Evolutionary conservation across 2,329 filamentous ascomycete species (phyloP).

Genomic region (Paraphoma sp.): DNA sequence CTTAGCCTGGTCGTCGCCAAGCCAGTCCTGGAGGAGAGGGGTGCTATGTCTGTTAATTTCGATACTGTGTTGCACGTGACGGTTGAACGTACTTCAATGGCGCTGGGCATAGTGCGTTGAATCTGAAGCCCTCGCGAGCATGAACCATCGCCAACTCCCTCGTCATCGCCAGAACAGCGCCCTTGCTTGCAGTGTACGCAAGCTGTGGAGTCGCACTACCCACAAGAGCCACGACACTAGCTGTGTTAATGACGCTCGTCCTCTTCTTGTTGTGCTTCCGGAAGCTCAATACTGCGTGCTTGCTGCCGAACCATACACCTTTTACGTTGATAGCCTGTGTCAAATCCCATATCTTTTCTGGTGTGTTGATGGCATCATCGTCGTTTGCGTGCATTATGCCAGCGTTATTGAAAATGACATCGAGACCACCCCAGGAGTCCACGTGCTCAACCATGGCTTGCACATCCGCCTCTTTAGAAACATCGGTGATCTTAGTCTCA

Average conservation of each 20-base stretch:
- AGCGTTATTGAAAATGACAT: slow-evolving; percentile 97
- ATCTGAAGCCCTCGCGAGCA: slow-evolving; percentile 85
- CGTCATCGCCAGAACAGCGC: slow-evolving; percentile 87
- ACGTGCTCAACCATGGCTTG: slow-evolving; percentile 75
- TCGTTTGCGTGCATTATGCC: slow-evolving; percentile 90
- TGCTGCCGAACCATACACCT: slow-evolving; percentile 96
- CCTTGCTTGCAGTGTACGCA: slow-evolving; percentile 93
- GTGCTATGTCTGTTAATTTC: slow-evolving; percentile 60
- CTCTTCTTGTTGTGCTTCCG: slow-evolving; percentile 79
- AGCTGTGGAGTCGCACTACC: slow-evolving; percentile 87
- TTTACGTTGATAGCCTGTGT: slow-evolving; percentile 97
- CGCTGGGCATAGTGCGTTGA: slow-evolving; percentile 89
- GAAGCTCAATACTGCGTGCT: slow-evolving; percentile 85
- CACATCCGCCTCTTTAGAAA: slow-evolving; percentile 84
- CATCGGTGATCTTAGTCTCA: slow-evolving; percentile 74
- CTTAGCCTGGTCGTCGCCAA: slow-evolving; percentile 85
- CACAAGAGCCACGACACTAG: slow-evolving; percentile 85
- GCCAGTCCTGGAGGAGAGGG: slow-evolving; percentile 89
- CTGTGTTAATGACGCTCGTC: slow-evolving; percentile 90
- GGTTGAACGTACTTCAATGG: slow-evolving; percentile 72
- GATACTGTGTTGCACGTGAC: neutral
- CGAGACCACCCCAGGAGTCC: slow-evolving; percentile 85
- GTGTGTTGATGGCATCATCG: slow-evolving; percentile 74
- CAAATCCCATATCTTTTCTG: slow-evolving; percentile 91
- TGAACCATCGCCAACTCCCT: slow-evolving; percentile 91